phyloP scores from a whole-genome alignment of 257 asterid genomes.

The Capsicum baccatum region DNA sequence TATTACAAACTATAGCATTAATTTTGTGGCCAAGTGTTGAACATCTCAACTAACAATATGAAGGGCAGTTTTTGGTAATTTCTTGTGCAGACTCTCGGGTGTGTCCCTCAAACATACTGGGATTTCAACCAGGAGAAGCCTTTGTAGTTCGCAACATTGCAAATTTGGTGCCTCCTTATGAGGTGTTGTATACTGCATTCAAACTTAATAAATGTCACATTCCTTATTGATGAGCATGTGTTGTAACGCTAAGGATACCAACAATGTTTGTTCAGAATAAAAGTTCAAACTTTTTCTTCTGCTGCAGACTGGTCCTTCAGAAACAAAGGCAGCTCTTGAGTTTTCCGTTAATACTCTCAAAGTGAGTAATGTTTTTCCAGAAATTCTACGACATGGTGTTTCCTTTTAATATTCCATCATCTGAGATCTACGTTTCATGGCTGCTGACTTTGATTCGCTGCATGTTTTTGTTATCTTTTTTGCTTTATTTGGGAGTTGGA shows the following conservation, averaged over 20 bases:
- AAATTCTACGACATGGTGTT: neutral
- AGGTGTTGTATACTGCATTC: constrained; percentile 44
- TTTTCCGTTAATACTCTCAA: constrained; percentile 88
- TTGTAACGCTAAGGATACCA: neutral
- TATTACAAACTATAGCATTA: neutral
- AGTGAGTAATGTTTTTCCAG: constrained; percentile 49
- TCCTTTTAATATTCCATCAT: constrained; percentile 1
- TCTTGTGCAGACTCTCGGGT: constrained; percentile 99
- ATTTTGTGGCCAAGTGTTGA: constrained; percentile 24
- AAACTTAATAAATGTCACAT: neutral
- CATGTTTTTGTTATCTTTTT: constrained; percentile 2
- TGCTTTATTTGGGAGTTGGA: neutral
- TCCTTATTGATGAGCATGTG: neutral
- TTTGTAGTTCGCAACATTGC: constrained; percentile 90
- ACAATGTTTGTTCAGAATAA: neutral
- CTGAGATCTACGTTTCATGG: neutral
- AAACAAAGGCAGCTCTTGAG: constrained; percentile 97
- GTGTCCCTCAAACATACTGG: constrained; percentile 89
- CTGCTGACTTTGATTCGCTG: neutral
- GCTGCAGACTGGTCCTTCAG: constrained; percentile 89
- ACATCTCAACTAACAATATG: constrained; percentile 42
- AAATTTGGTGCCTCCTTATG: constrained; percentile 89
- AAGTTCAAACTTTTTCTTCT: constrained; percentile 19
- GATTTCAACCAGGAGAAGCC: constrained; percentile 97
- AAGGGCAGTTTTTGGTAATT: constrained; percentile 92